A percentile compares a stretch with the other conserved stretches of the same genome.
Evolutionary conservation across 1,284 basidiomycete genomes (phyloP).

Genomic region (Testicularia cyperi): DNA sequence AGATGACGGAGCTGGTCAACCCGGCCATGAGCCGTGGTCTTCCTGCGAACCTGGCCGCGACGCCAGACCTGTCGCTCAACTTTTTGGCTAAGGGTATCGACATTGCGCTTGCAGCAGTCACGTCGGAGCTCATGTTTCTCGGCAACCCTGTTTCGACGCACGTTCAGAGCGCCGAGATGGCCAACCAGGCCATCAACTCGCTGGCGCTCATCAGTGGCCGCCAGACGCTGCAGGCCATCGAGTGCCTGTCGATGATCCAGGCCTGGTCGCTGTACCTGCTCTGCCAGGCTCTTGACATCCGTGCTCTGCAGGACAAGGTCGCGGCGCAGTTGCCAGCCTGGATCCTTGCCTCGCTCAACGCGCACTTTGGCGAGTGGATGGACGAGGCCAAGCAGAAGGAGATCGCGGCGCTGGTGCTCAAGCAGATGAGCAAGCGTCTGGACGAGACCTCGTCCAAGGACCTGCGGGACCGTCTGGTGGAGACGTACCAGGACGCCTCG

Average conservation of each 20-base stretch:
- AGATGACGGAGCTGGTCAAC: slow-evolving; percentile 75
- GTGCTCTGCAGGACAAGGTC: slow-evolving; percentile 45
- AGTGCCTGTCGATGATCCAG: slow-evolving; percentile 48
- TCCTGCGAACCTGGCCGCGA: slow-evolving; percentile 43
- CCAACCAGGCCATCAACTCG: slow-evolving; percentile 49
- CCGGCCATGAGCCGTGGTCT: slow-evolving; percentile 46
- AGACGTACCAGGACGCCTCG: slow-evolving; percentile 45
- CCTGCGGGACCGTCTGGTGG: slow-evolving; percentile 39
- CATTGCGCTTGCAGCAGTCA: slow-evolving; percentile 65
- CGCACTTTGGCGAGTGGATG: slow-evolving; percentile 52
- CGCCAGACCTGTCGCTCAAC: slow-evolving; percentile 63
- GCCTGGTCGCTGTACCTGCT: slow-evolving; percentile 52
- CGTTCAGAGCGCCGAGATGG: slow-evolving; percentile 65
- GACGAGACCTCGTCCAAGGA: slow-evolving; percentile 51
- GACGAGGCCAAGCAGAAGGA: slow-evolving; percentile 26
- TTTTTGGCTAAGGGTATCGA: slow-evolving; percentile 83
- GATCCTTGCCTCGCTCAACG: slow-evolving; percentile 23
- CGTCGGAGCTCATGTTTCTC: slow-evolving; percentile 74
- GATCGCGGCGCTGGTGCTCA: slow-evolving; percentile 34
- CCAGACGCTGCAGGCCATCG: slow-evolving; percentile 42
- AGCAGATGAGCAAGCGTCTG: slow-evolving; percentile 40
- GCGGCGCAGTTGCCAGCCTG: slow-evolving; percentile 29
- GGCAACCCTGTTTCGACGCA: slow-evolving; percentile 82
- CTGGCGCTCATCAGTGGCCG: slow-evolving; percentile 45
- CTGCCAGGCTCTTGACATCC: slow-evolving; percentile 53